These are phyloP conservation scores for Cladorrhinum sp. DNA, from an alignment of 2,329 filamentous ascomycete genomes.

Conservation along the genomic window DNA sequence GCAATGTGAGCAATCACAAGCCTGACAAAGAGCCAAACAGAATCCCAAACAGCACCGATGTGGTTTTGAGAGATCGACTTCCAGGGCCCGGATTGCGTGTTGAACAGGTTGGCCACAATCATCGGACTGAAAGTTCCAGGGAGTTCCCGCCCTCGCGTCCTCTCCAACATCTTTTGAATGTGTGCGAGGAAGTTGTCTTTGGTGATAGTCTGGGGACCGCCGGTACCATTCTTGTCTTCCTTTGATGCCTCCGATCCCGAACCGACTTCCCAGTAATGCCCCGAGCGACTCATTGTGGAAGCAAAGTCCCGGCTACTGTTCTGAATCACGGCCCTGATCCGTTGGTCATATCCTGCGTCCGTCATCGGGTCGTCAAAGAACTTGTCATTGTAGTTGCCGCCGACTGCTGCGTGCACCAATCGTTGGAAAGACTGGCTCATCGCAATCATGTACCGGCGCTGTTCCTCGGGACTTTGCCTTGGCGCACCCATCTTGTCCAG, in stretches of 20 bases:
- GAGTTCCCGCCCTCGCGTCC: conserved; percentile 51
- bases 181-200: conserved; percentile 37
- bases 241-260: background rate
- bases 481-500: conserved; percentile 28
- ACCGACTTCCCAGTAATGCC: conserved; percentile 15
- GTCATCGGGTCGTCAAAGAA: conserved; percentile 26
- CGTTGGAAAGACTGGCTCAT: conserved; percentile 20
- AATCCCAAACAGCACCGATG: conserved; percentile 44
- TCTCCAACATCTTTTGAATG: conserved; percentile 39
- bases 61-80: conserved; percentile 45
- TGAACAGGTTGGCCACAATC: conserved; percentile 58
- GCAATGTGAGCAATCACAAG: conserved; percentile 41
- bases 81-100: conserved; percentile 57
- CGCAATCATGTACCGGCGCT: conserved; percentile 26
- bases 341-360: conserved; percentile 19
- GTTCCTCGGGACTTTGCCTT: conserved; percentile 24
- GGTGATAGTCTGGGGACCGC: conserved; percentile 2
- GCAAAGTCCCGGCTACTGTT: conserved; percentile 24
- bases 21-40: conserved; percentile 46
- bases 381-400: conserved; percentile 31
- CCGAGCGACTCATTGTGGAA: conserved; percentile 5
- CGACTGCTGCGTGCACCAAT: conserved; percentile 29
- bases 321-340: conserved; percentile 24
- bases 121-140: conserved; percentile 60
- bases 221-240: background rate